Evolutionary conservation across 1,284 basidiomycete species (phyloP).

Genomic region (Psilocybe mexicana): DNA sequence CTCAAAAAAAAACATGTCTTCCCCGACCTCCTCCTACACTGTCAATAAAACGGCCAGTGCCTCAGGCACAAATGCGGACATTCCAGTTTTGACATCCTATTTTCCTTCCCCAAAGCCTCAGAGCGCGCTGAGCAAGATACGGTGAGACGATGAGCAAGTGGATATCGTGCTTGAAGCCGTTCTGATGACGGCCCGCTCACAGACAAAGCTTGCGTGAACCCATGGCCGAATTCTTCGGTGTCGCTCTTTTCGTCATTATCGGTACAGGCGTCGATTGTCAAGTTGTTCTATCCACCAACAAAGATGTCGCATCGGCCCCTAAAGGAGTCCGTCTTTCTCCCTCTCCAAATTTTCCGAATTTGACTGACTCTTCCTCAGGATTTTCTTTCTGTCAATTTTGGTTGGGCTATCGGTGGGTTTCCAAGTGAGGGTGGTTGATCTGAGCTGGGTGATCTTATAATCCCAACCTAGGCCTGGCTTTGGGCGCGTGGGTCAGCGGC

Average conservation of each 20-base stretch:
- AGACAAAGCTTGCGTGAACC: constrained; percentile 55
- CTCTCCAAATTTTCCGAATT: neutral
- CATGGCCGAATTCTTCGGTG: constrained; percentile 66
- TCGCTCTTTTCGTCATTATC: constrained; percentile 63
- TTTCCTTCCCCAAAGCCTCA: constrained; percentile 25
- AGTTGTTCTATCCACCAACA: constrained; percentile 51
- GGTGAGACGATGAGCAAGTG: constrained; percentile 35
- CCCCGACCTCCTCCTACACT: constrained; percentile 12
- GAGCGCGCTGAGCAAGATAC: constrained; percentile 50
- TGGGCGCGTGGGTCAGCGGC: constrained; percentile 64
- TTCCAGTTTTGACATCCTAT: constrained; percentile 11
- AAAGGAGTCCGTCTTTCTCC: constrained; percentile 52
- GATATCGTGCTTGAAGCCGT: neutral
- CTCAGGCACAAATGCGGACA: constrained; percentile 1
- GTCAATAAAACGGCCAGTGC: constrained; percentile 11
- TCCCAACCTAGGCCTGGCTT: constrained; percentile 27
- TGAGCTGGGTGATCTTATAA: constrained; percentile 32
- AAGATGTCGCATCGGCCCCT: constrained; percentile 50
- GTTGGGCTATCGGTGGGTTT: constrained; percentile 60
- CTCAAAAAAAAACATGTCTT: constrained; percentile 7
- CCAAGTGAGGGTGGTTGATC: neutral
- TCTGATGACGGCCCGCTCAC: neutral
- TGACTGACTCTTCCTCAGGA: constrained; percentile 35
- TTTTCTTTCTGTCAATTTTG: constrained; percentile 55
- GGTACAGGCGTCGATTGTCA: constrained; percentile 64